phyloP scores from a whole-genome alignment of 306 rosid genomes.

The Rosa persica region DNA sequence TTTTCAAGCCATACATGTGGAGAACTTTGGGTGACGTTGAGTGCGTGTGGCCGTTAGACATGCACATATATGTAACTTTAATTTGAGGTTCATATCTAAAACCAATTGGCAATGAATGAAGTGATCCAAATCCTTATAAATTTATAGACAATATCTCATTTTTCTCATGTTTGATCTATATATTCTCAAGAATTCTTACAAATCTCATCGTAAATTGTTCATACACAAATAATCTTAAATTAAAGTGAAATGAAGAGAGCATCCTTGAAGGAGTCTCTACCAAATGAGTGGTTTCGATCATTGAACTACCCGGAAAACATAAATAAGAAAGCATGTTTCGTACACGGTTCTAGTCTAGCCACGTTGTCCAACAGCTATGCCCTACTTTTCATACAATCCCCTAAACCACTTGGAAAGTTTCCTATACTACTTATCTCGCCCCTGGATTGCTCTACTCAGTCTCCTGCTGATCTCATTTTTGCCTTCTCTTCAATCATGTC shows the following conservation, averaged over 20 bases:
- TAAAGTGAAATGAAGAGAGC: background rate
- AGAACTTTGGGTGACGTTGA: no score
- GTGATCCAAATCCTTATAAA: no score
- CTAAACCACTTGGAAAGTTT: background rate
- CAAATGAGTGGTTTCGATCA: background rate
- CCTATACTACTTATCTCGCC: background rate
- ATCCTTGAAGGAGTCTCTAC: background rate
- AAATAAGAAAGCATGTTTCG: background rate
- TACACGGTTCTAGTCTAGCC: slow-evolving; percentile 2
- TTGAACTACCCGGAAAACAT: background rate
- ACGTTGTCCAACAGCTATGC: background rate
- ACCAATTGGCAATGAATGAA: no score
- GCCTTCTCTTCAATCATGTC: background rate
- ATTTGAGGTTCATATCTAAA: no score
- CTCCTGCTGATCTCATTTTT: background rate
- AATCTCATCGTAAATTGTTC: background rate
- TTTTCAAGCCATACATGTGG: no score
- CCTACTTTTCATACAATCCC: background rate
- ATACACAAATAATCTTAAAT: background rate
- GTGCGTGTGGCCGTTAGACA: no score
- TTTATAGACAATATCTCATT: no score
- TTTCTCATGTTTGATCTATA: no score
- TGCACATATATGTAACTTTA: no score
- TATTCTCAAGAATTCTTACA: no score
- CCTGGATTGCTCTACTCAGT: background rate